A percentile compares a stretch with the other conserved stretches of the same genome.
phyloP scores from a whole-genome alignment of 108 stramenopile species.

The Discostella pseudostelligera region DNA sequence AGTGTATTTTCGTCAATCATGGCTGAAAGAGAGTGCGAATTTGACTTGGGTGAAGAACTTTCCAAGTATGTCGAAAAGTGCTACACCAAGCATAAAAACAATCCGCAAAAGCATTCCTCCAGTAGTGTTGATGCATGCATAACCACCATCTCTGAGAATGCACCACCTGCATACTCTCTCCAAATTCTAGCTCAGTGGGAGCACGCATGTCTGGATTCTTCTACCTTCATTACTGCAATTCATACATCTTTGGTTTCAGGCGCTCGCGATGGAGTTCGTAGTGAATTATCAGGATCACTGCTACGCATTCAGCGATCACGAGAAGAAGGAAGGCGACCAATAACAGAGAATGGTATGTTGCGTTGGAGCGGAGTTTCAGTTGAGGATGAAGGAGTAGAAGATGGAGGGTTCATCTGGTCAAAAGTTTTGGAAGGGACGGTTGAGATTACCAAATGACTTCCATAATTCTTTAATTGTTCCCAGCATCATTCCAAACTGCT shows the following conservation, averaged over 20 bases:
- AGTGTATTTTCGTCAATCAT: conserved; percentile 36
- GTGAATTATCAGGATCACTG: conserved; percentile 68
- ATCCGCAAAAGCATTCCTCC: conserved; percentile 3
- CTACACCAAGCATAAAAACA: conserved; percentile 8
- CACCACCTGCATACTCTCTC: conserved; percentile 54
- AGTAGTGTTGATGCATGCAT: conserved; percentile 46
- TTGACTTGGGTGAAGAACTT: conserved; percentile 34
- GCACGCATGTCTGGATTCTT: conserved; percentile 12
- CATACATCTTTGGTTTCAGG: conserved; percentile 50
- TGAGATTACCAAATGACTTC: conserved; percentile 46
- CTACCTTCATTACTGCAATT: conserved; percentile 36
- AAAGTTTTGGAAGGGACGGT: conserved; percentile 47
- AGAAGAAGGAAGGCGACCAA: conserved; percentile 30
- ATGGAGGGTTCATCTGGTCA: conserved; percentile 46
- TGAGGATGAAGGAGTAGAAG: conserved; percentile 17
- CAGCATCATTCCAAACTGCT: too few relatives aligned
- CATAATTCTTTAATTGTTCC: too few relatives aligned
- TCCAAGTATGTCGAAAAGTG: conserved; percentile 25
- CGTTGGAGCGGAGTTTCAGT: background rate
- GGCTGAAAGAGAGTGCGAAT: conserved; percentile 15
- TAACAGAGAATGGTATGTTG: conserved; percentile 14
- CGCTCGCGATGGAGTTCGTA: conserved; percentile 49
- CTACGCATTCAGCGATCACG: conserved; percentile 64
- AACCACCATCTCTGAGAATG: conserved; percentile 47
- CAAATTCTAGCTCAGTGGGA: conserved; percentile 51